Base-by-base conservation (phyloP, 176 grass and related monocot species). In the Tillandsia fasciculata region DNA sequence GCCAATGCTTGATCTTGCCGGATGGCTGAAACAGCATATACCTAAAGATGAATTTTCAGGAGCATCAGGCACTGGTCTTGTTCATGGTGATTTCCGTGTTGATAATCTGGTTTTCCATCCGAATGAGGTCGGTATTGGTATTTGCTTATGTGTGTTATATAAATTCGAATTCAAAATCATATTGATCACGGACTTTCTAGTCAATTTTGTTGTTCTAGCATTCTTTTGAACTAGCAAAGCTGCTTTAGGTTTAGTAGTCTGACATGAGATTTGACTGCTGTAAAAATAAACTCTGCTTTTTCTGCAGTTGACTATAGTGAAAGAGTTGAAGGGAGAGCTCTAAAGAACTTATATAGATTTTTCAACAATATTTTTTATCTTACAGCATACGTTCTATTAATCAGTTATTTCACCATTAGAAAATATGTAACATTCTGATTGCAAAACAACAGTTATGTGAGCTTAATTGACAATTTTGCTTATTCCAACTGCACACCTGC, bases 61-160 rank as follows among this genome's bases (percentile, higher is more conserved):
- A 52, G 71, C 65, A 74, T 70, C 73, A 18, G 79, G 79, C 76
- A 92, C 84, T 20, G 89, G 89, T 47, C 76, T 97, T 68, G 93
- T 97, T 74, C 93, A 97, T 75, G 93, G 93, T 69, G 93, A 97
- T 74, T 97, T 82, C 70, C 81, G 89, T 29, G 48, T 92, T 61
- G 93, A 90, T 83, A 97, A 97, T 81, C 82, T 97, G 26, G 68
- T 97, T 79, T 97, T 97, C 47, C 94, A 97, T 64, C 94, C 89
- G 67, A 80, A 70, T 14, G 84, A 97, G 86, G 93, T 91, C 69
- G 58, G 76, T 68, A 65, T 3, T 23, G 33, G 6, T 42, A 42
- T 42, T 7, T 9, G 20, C 15, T 61, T 47, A 24, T 24, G 33
- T 8, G 26, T 61, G 9, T 5, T 48, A 13, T 15, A 51, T 51